phyloP scores from a whole-genome alignment of 495 filamentous ascomycete species.

The Annulohypoxylon maeteangense region DNA sequence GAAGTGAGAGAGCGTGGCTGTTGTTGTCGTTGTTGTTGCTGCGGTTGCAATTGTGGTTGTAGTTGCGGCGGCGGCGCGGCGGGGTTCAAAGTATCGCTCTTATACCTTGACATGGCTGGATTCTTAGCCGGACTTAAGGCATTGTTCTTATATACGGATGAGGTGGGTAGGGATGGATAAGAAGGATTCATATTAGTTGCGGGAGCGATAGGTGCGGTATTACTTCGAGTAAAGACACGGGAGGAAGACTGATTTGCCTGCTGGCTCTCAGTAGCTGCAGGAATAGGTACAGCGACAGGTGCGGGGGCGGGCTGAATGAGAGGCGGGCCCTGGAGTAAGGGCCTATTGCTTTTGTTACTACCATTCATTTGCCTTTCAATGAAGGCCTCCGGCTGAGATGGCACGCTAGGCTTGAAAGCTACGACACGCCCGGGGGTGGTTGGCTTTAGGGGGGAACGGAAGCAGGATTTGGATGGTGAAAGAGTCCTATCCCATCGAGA shows the following conservation, averaged over 20 bases:
- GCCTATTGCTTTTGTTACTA: slow-evolving; percentile 9
- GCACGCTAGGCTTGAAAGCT: slow-evolving; percentile 55
- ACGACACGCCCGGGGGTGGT: slow-evolving; percentile 60
- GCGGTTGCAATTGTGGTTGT: background rate
- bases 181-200: background rate
- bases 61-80: background rate
- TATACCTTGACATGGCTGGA: background rate
- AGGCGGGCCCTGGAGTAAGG: slow-evolving; percentile 20
- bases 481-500: slow-evolving; percentile 49
- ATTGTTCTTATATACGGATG: background rate
- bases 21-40: background rate
- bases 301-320: slow-evolving; percentile 19
- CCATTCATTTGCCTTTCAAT: slow-evolving; percentile 36
- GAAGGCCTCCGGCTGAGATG: slow-evolving; percentile 49
- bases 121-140: background rate
- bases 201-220: background rate
- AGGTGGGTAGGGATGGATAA: background rate
- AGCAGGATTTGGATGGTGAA: slow-evolving; percentile 62
- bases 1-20: background rate
- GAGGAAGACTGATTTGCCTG: slow-evolving; percentile 10
- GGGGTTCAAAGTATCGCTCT: background rate
- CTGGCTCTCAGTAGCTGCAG: background rate
- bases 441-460: slow-evolving; percentile 63
- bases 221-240: background rate
- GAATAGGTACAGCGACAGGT: background rate